Conservation (phyloP, 1,284 basidiomycete species). For the Melampsora occidentalis region DNA sequence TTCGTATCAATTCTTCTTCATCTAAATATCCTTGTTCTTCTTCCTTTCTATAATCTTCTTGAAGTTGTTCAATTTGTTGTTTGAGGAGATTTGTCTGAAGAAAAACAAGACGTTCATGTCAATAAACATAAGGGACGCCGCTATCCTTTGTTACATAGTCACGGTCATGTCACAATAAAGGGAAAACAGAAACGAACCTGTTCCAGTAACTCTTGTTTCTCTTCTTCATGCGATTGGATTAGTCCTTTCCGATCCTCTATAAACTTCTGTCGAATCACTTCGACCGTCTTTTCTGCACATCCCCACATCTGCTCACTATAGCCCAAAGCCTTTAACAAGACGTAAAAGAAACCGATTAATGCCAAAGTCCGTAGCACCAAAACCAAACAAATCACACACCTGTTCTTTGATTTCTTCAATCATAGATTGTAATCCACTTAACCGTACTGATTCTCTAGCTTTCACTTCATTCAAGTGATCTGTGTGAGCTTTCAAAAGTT, state of each 20-base stretch:
- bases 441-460: neutral
- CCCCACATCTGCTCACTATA: slow-evolving; percentile 22
- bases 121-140: neutral
- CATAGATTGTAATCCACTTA: neutral
- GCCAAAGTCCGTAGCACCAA: neutral
- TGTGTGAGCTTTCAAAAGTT: neutral
- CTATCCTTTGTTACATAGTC: neutral
- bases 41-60: slow-evolving; percentile 19
- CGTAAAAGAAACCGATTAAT: neutral
- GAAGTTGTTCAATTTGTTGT: slow-evolving; percentile 32
- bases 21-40: slow-evolving; percentile 22
- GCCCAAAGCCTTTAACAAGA: slow-evolving; percentile 16
- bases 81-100: slow-evolving; percentile 34
- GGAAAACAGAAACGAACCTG: slow-evolving; percentile 14
- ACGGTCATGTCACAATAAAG: neutral
- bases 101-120: neutral
- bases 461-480: slow-evolving; percentile 7
- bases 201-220: slow-evolving; percentile 38
- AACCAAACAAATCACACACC: neutral
- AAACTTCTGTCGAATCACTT: slow-evolving; percentile 27
- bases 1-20: slow-evolving; percentile 23
- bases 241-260: slow-evolving; percentile 25
- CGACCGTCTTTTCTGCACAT: slow-evolving; percentile 26
- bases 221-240: slow-evolving; percentile 31
- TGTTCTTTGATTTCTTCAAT: neutral